Conservation (phyloP, 805 yeast genomes). For the Hanseniaspora lindneri region DNA sequence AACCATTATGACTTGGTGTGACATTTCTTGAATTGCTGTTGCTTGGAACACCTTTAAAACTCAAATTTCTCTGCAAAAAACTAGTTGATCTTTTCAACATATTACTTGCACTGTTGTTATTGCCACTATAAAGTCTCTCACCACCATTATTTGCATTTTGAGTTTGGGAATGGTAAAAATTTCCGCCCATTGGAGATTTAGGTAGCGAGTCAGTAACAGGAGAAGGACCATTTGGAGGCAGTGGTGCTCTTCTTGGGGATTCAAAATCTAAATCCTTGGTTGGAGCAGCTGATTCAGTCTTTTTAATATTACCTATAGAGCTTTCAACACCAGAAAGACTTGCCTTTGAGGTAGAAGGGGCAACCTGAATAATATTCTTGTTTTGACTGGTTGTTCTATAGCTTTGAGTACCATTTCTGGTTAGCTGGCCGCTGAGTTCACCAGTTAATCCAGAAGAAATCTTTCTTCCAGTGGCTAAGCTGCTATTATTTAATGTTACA, state of each 20-base stretch:
- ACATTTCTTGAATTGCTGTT: neutral
- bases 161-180: neutral
- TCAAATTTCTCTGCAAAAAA: slow-evolving; percentile 12
- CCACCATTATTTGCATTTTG: neutral
- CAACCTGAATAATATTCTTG: neutral
- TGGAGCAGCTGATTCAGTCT: too few species aligned
- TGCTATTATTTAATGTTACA: slow-evolving; percentile 12
- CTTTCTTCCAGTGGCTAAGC: neutral
- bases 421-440: neutral
- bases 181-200: slow-evolving; percentile 22
- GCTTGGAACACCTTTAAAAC: slow-evolving; percentile 6
- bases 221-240: slow-evolving; percentile 45
- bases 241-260: slow-evolving; percentile 66
- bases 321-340: too few species aligned
- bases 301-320: too few species aligned
- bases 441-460: neutral
- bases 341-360: too few species aligned
- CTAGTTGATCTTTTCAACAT: slow-evolving; percentile 14
- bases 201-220: slow-evolving; percentile 30
- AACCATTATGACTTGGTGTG: neutral
- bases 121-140: slow-evolving; percentile 7
- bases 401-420: slow-evolving; percentile 11
- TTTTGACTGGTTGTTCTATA: slow-evolving; percentile 1
- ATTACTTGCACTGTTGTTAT: slow-evolving; percentile 6
- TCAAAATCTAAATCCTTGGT: slow-evolving; percentile 32